Conservation (phyloP, 352 stramenopile species). For the Phytophthora aleatoria region DNA sequence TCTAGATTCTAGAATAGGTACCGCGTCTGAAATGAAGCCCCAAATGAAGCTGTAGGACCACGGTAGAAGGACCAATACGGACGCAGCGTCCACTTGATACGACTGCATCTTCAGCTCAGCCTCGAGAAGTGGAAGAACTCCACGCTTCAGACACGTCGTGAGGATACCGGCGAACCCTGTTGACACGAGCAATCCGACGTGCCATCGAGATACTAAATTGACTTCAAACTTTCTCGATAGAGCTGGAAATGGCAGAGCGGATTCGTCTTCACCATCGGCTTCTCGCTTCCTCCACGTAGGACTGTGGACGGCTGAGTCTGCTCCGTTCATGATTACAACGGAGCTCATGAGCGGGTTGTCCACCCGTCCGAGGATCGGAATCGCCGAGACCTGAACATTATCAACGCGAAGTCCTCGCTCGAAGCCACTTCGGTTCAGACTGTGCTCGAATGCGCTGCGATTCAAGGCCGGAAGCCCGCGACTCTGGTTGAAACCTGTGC, state of each 20-base stretch:
- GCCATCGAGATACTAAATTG: constrained; percentile 32
- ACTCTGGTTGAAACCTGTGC: constrained; percentile 30
- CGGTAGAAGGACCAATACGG: constrained; percentile 43
- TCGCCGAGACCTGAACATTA: constrained; percentile 30
- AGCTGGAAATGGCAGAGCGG: constrained; percentile 25
- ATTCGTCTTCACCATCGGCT: constrained; percentile 1
- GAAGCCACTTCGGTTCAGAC: constrained; percentile 19
- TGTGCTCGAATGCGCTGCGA: constrained; percentile 26
- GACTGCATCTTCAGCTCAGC: constrained; percentile 41
- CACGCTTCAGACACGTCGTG: constrained; percentile 48
- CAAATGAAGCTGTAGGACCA: constrained; percentile 79
- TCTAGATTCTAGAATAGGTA: constrained; percentile 71
- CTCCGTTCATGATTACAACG: constrained; percentile 37
- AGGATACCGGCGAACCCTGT: constrained; percentile 46
- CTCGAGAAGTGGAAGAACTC: constrained; percentile 43
- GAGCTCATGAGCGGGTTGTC: constrained; percentile 39
- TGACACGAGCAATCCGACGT: constrained; percentile 43
- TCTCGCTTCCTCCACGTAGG: constrained; percentile 21
- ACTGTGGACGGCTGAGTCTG: constrained; percentile 25
- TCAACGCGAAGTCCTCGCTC: constrained; percentile 28
- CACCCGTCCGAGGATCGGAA: constrained; percentile 31
- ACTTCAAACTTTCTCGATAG: constrained; percentile 32
- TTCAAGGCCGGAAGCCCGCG: constrained; percentile 19
- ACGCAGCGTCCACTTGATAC: constrained; percentile 44
- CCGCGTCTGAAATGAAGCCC: constrained; percentile 77